Base-by-base conservation (phyloP, 257 asterid genomes). In the Fraxinus pennsylvanica region DNA sequence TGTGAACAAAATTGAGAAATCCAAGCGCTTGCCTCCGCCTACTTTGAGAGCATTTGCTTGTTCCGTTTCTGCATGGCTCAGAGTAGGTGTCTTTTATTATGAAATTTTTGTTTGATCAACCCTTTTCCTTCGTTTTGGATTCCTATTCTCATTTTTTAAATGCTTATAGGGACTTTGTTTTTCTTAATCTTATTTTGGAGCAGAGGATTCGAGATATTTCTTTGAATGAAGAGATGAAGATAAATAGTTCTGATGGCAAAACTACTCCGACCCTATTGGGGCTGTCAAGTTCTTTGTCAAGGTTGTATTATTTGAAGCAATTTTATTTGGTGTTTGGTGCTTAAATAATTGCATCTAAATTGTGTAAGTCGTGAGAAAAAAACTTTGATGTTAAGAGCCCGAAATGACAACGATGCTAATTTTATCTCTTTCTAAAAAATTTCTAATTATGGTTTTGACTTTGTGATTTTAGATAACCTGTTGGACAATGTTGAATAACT, bases 1-100 rank as follows among this genome's bases (percentile, higher is more conserved):
- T 68, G 83, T 92, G 71, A 78, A 80, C 71, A 90, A 91, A 88
- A 83, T 93, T 74, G 88, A 88, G 83, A 90, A 85, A 76, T 75
- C 87, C 33, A 91, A 81, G 81, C 80, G 82, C 75, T 84, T 79
- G 74, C 83, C 92, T 81, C 89, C 98, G n/a, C 98, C 98, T 39
- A 93, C 97, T 65, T 74, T 93, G 83, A 83, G 98, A 83, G 98
- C 99, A 76, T 96, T 93, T 79, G 83, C 91, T 33, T 84, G 91
- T 85, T 90, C 94, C 19, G 92, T 89, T 77, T 84, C 91, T 72
- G 80, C 92, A 63, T 96, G 98, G 91, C 87, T 90, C 71, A 80
- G 89, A 72, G 98, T 92, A 85, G 74, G 91, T 73, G 63, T 25
- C 29, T 3, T 80, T 65, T 65, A 61, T 30, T 13, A 30, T 63